These are phyloP conservation scores for Cercophora newfieldiana DNA, from an alignment of 495 filamentous ascomycete genomes.

Conservation along the genomic window DNA sequence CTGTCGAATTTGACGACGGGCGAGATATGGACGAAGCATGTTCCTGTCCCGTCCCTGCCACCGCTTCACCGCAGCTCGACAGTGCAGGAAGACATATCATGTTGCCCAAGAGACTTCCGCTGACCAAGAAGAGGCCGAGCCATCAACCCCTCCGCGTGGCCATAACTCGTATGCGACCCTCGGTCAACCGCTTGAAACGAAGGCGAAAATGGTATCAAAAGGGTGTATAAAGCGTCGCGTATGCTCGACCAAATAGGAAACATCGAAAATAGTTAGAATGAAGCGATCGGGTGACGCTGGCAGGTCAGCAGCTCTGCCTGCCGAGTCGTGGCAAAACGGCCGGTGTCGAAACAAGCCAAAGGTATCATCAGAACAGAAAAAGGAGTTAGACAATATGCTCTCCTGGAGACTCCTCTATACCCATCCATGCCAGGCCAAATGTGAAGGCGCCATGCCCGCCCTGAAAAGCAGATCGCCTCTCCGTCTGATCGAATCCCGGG, in stretches of 20 bases:
- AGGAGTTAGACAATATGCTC: background rate
- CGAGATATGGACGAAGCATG: too few relatives aligned
- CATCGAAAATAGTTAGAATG: background rate
- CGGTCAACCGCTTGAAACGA: background rate
- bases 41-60: too few relatives aligned
- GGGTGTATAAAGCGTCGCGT: background rate
- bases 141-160: too few relatives aligned
- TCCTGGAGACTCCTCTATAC: constrained; percentile 35
- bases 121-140: too few relatives aligned
- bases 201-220: background rate
- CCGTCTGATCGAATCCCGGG: constrained; percentile 24
- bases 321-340: background rate
- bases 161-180: background rate
- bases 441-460: constrained; percentile 19
- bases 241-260: background rate
- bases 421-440: constrained; percentile 18
- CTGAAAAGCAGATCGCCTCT: constrained; percentile 29
- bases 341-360: constrained; percentile 3
- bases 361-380: constrained; percentile 16
- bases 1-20: too few relatives aligned
- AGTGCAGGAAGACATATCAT: too few relatives aligned
- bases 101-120: too few relatives aligned
- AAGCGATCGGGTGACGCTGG: background rate
- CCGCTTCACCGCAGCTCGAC: too few relatives aligned
- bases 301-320: too few relatives aligned